Percentiles rank a stretch among this genome's conserved stretches.
These are phyloP conservation scores for Aaosphaeria arxii DNA, from an alignment of 2,329 filamentous ascomycete species.

Conservation along the genomic window DNA sequence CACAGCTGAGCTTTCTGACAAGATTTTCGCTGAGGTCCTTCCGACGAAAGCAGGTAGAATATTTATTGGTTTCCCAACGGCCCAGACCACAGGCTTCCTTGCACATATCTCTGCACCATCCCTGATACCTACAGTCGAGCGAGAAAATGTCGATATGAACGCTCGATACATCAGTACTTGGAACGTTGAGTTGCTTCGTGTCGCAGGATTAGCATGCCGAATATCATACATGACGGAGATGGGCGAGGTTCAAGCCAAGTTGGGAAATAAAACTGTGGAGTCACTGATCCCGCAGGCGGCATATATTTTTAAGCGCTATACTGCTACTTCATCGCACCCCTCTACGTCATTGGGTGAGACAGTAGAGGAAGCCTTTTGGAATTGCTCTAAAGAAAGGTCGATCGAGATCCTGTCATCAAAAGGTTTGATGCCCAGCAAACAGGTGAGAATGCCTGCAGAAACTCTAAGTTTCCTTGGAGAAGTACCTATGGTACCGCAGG, in stretches of 20 bases:
- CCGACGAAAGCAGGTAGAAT: constrained; percentile 87
- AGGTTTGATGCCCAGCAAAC: constrained; percentile 79
- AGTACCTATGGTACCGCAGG: constrained; percentile 80
- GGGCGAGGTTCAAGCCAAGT: constrained; percentile 53
- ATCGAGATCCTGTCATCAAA: constrained; percentile 87
- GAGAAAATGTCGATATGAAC: constrained; percentile 95
- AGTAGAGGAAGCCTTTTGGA: constrained; percentile 96
- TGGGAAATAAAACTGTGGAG: constrained; percentile 56
- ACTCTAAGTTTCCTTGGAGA: constrained; percentile 78
- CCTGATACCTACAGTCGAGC: constrained; percentile 93
- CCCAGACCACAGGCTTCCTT: constrained; percentile 91
- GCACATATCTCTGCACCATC: constrained; percentile 95
- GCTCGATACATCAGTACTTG: constrained; percentile 91
- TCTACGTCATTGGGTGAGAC: constrained; percentile 78
- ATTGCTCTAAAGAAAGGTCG: constrained; percentile 69
- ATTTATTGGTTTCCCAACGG: constrained; percentile 96
- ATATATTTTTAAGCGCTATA: constrained; percentile 83
- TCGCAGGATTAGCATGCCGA: constrained; percentile 84
- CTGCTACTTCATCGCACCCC: constrained; percentile 85
- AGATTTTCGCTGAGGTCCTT: constrained; percentile 87
- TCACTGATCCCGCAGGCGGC: constrained; percentile 73
- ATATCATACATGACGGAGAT: constrained; percentile 89
- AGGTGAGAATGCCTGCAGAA: constrained; percentile 73
- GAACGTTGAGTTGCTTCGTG: constrained; percentile 91
- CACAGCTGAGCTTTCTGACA: constrained; percentile 57